Conservation (phyloP, 805 yeast genomes). For the Myxozyma monticola region DNA sequence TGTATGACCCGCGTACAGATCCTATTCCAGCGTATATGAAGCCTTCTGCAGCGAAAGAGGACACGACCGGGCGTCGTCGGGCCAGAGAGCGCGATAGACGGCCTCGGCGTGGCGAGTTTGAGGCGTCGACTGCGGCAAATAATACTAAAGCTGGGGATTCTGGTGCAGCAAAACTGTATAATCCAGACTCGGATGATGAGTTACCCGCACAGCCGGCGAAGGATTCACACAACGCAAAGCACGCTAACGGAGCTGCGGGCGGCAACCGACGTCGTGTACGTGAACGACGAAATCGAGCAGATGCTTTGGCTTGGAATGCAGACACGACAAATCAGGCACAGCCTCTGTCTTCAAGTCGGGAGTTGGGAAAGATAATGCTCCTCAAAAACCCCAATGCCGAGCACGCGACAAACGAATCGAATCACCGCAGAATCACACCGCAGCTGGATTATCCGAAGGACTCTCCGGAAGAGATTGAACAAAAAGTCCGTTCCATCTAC, state of each 20-base stretch:
- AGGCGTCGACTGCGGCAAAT: background rate
- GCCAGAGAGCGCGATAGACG: slow-evolving; percentile 11
- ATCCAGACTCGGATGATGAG: slow-evolving; percentile 14
- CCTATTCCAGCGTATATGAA: slow-evolving; percentile 20
- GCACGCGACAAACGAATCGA: background rate
- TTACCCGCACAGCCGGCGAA: too few species aligned
- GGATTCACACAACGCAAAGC: too few species aligned
- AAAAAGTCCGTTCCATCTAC: slow-evolving; percentile 6
- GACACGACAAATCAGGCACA: too few species aligned
- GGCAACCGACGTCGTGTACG: slow-evolving; percentile 1
- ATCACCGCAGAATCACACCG: background rate
- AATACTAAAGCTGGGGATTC: too few species aligned
- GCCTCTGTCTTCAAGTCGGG: slow-evolving; percentile 6
- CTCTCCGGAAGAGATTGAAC: slow-evolving; percentile 17
- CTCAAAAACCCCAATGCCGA: slow-evolving; percentile 20
- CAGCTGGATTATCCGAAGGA: slow-evolving; percentile 12
- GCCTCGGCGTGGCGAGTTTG: slow-evolving; percentile 6
- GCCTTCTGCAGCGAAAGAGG: background rate
- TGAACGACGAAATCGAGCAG: background rate
- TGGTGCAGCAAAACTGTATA: slow-evolving; percentile 7
- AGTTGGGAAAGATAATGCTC: slow-evolving; percentile 20
- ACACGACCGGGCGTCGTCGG: slow-evolving; percentile 2
- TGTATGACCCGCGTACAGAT: slow-evolving; percentile 25
- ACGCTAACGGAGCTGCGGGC: background rate
- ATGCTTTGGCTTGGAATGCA: background rate